Percentiles rank a stretch among this genome's conserved stretches.
Evolutionary conservation across 441 rosid species (phyloP).

Genomic region (Adansonia grandidieri): DNA sequence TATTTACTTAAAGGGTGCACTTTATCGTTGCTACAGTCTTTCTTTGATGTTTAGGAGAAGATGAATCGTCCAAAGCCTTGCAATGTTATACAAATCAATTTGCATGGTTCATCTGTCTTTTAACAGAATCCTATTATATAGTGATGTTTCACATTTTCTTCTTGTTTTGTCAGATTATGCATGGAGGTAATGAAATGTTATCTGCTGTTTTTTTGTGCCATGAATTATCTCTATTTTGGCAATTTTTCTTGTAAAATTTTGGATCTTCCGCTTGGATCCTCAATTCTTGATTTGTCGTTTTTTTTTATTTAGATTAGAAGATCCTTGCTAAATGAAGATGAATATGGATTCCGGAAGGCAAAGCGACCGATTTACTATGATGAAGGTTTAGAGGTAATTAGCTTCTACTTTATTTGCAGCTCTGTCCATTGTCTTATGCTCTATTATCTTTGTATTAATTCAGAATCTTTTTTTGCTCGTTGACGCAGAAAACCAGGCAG

Average conservation of each 20-base stretch:
- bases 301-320: slow-evolving; percentile 62
- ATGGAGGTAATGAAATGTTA: not conserved
- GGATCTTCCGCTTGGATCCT: slow-evolving; percentile 22
- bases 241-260: slow-evolving; percentile 12
- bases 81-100: not conserved
- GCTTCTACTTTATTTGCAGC: not conserved
- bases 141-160: not conserved
- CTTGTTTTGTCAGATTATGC: not conserved
- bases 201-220: not conserved
- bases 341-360: slow-evolving; percentile 72
- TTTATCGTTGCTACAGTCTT: too few species aligned
- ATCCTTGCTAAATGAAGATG: slow-evolving; percentile 75
- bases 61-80: too few species aligned
- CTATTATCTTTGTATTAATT: slow-evolving; percentile 4
- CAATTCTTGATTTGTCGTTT: slow-evolving; percentile 16
- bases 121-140: not conserved
- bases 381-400: slow-evolving; percentile 78
- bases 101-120: not conserved
- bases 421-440: not conserved
- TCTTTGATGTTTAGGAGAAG: too few species aligned
- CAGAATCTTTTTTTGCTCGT: not conserved
- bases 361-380: slow-evolving; percentile 75
- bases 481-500: slow-evolving; percentile 74
- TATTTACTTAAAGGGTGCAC: too few species aligned
- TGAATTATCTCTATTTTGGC: not conserved